phyloP scores from a whole-genome alignment of 441 rosid species.

The Corymbia calophylla region DNA sequence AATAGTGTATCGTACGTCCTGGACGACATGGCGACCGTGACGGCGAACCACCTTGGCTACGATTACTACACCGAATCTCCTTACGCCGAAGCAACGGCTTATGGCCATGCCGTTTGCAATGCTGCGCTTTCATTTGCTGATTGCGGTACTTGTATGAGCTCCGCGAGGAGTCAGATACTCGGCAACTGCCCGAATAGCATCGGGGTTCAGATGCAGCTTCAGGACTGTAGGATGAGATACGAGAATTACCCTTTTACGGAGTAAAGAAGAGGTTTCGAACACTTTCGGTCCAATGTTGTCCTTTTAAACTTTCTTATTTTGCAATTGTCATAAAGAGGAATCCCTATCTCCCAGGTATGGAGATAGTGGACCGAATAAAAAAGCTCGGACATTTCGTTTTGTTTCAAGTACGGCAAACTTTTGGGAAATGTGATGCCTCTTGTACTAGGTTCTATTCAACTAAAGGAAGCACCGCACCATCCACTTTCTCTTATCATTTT shows the following conservation, averaged over 20 bases:
- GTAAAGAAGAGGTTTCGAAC: not conserved
- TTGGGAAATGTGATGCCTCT: not conserved
- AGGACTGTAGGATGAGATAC: not conserved
- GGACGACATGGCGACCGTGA: not conserved
- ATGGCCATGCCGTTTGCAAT: not conserved
- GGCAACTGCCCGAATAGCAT: accelerated
- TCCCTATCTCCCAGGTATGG: accelerated
- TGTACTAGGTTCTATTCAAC: not conserved
- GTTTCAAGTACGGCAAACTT: not conserved
- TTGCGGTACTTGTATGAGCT: not conserved
- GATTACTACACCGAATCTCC: not conserved
- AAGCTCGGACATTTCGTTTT: not conserved
- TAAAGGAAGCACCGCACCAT: not conserved
- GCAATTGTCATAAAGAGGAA: not conserved
- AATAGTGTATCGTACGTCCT: not conserved
- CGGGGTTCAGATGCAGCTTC: not conserved
- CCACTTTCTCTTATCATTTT: not conserved
- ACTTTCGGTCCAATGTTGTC: not conserved
- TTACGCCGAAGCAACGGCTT: not conserved
- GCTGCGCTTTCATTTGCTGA: not conserved
- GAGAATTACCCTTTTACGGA: not conserved
- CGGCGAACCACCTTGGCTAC: not conserved
- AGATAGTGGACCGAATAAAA: not conserved
- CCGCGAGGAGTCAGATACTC: not conserved
- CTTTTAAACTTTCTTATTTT: not conserved